A percentile compares a stretch with the other conserved stretches of the same genome.
Evolutionary conservation across 495 filamentous ascomycete genomes (phyloP).

Genomic region (Tuber calosporum): DNA sequence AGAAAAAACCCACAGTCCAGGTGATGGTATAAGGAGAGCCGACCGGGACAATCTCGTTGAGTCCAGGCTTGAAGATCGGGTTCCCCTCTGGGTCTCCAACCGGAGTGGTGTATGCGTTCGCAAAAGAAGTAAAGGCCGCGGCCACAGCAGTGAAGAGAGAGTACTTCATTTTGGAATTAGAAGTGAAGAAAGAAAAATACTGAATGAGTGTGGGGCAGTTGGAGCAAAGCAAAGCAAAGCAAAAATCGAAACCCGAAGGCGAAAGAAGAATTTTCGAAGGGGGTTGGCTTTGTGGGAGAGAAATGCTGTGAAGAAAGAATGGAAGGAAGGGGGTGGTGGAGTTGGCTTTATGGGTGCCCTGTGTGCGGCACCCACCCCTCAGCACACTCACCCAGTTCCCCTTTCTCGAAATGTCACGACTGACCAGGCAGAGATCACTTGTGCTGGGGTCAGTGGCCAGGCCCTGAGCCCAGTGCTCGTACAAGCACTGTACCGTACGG

Average conservation of each 20-base stretch:
- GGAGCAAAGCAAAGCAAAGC: slow-evolving; percentile 27
- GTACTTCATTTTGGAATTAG: slow-evolving; percentile 47
- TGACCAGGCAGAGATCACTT: not conserved
- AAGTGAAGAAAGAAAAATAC: slow-evolving; percentile 5
- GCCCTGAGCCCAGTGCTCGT: not conserved
- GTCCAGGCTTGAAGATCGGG: slow-evolving; percentile 50
- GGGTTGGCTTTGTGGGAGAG: slow-evolving; percentile 12
- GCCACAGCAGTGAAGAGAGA: slow-evolving; percentile 46
- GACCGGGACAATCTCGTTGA: slow-evolving; percentile 51
- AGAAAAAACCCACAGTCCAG: slow-evolving; percentile 46
- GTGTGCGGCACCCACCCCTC: not conserved
- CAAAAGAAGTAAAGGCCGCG: slow-evolving; percentile 49
- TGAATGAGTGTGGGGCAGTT: slow-evolving; percentile 39
- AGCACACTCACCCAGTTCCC: not conserved
- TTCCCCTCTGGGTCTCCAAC: slow-evolving; percentile 51
- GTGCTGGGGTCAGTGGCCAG: not conserved
- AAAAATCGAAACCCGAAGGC: slow-evolving; percentile 15
- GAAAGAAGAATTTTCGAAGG: slow-evolving; percentile 16
- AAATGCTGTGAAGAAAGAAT: slow-evolving; percentile 7
- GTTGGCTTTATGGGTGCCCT: slow-evolving; percentile 25
- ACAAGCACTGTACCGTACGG: not conserved
- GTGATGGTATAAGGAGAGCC: slow-evolving; percentile 56
- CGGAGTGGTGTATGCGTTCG: slow-evolving; percentile 48
- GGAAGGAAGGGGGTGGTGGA: slow-evolving; percentile 18
- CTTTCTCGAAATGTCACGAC: not conserved